These are phyloP conservation scores for Komagataella mondaviorum DNA, from an alignment of 805 yeast genomes.

Conservation along the genomic window DNA sequence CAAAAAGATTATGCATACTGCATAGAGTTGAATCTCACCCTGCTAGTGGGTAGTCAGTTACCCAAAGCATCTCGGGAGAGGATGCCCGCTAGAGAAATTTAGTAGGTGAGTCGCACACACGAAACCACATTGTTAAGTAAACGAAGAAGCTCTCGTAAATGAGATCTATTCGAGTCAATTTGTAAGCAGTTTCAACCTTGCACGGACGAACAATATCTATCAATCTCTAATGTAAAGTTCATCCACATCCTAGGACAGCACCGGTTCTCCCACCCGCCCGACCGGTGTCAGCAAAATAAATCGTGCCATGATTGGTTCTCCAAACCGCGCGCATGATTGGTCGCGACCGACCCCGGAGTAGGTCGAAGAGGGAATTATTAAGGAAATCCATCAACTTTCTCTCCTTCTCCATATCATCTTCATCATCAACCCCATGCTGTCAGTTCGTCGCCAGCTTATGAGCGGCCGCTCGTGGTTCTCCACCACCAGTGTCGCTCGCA, in stretches of 20 bases:
- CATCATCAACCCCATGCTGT: slow-evolving; percentile 7
- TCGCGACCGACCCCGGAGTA: not conserved
- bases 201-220: no score
- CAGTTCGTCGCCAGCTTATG: slow-evolving; percentile 10
- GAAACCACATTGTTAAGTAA: no score
- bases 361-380: not conserved
- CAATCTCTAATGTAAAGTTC: not conserved
- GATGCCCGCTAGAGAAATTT: not conserved
- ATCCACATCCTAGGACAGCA: no score
- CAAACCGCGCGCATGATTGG: not conserved
- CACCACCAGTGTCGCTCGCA: slow-evolving; percentile 10
- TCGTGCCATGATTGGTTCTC: not conserved
- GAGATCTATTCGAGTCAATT: no score
- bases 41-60: not conserved
- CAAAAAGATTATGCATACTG: no score
- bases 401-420: not conserved
- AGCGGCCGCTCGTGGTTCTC: slow-evolving; percentile 14
- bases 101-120: no score
- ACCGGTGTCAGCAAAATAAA: not conserved
- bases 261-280: not conserved
- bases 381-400: not conserved
- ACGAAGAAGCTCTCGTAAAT: not conserved
- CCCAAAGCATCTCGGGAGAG: not conserved
- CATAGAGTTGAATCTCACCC: not conserved
- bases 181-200: no score